Base-by-base conservation (phyloP, 1,284 basidiomycete genomes). In the Ganoderma lingzhi region DNA sequence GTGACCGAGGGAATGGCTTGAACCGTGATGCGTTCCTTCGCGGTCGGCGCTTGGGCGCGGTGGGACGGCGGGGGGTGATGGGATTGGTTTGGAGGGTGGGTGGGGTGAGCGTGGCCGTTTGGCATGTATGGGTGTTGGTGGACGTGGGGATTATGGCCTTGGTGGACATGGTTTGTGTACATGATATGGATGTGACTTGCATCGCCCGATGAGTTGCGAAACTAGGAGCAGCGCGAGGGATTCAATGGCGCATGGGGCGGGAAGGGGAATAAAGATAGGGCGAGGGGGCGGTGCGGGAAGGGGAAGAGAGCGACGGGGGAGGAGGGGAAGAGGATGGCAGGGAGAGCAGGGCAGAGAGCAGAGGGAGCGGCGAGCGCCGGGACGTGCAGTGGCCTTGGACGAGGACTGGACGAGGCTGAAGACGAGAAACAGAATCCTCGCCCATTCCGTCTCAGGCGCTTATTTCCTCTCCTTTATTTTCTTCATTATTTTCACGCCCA, bases 1-100 rank as follows among this genome's bases (percentile, higher is more conserved):
- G 89, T 83, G 74, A 93, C 89, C 70, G 93, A 88, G 73, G 93
- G 93, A 66, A 93, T 87, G 64, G 87, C 93, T 72, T 87, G 80
- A 72, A 94, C 89, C 70, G 82, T 83, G 79, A 92, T 84, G 72
- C 87, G 86, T 67, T 90, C 87, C 80, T 87, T 90, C 71, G 84
- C 78, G 32, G 79, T 68, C 61, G 77, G 74, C 41, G 75, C 63
- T 58, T 75, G 67, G 32, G 75, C 63, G 64, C 75, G 76, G 35
- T 70, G 71, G 66, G 74, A 74, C 74, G 74, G 48, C 74, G 73
- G 66, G 55, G 73, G 67, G 66, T 74, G 74, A 64, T 71, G 70
- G 66, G 78, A 69, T 69, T 69, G 72, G 71, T 74, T 74, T 74
- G 74, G 77, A 74, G 66, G 78, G 77, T 66, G 73, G 70, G 66